Evolutionary conservation across 2,329 filamentous ascomycete species (phyloP), one percentile per base, ranked within the genome.

Genomic region (Cercospora sojina): DNA sequence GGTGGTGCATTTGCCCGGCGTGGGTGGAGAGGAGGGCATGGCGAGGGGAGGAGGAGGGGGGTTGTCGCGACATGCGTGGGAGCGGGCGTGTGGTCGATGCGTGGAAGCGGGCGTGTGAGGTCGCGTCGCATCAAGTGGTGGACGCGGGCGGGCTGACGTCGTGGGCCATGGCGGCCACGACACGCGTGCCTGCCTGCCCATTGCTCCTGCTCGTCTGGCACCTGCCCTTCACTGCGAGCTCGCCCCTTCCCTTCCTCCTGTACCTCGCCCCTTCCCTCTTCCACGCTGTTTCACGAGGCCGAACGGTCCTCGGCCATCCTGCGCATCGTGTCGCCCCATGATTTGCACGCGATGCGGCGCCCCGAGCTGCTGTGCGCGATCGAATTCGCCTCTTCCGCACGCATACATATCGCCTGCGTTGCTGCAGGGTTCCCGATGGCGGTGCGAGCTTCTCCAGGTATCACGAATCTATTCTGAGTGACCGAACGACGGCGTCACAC

Each of bases 401-500:
- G n/a, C 51, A 12, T 58, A 41, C 64, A 55, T 12, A 62, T 62
- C 64, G 64, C n/a, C 16, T 7, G n/a, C 32, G 23, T 27, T 7
- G 31, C 35, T 59, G 64, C 64, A 66, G 51, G 53, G 59, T 29
- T 35, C 23, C 41, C 59, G 43, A 66, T 59, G 32, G 55, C 59
- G 18, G 59, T 66, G 61, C 65, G 27, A 62, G 59, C 5, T 38
- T 9, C 23, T 38, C 58, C 18, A 43, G 41, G 62, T 64, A 6
- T 32, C 62, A 64, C 62, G 2, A 41, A 41, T 55, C 65, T 67
- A 64, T 67, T 67, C 61, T 60, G 53, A 60, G 64, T 49, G 60
- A 64, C 35, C 25, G 10, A 27, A n/a, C 63, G 55, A 63, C 49
- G 55, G 60, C 64, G 64, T 63, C 64, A 49, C 43, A 59, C 25